phyloP scores from a whole-genome alignment of 148 eudicot species.

The Agrostemma githago region DNA sequence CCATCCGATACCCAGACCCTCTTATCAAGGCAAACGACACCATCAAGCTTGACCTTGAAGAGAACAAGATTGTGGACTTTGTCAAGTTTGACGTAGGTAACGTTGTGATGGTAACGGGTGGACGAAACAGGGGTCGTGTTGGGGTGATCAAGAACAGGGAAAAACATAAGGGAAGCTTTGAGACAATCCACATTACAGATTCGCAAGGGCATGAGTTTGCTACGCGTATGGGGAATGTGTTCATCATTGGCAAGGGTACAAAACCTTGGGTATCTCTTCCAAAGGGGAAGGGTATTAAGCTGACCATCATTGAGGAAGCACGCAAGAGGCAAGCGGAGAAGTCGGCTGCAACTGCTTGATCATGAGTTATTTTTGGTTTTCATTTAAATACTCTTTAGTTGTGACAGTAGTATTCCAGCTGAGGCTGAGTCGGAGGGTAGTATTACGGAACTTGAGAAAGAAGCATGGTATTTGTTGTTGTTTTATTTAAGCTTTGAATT shows the following conservation, averaged over 20 bases:
- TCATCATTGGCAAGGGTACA: constrained; percentile 48
- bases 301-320: constrained; percentile 53
- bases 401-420: not conserved
- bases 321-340: constrained; percentile 32
- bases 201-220: constrained; percentile 61
- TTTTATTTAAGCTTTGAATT: not conserved
- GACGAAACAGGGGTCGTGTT: constrained; percentile 59
- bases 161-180: constrained; percentile 64
- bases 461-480: constrained; percentile 3
- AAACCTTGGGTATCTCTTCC: constrained; percentile 63
- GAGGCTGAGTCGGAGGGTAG: not conserved
- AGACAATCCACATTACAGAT: constrained; percentile 58
- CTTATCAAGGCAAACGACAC: constrained; percentile 55
- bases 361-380: not conserved
- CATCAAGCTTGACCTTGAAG: constrained; percentile 50
- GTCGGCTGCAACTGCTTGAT: constrained; percentile 15
- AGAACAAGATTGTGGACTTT: constrained; percentile 44
- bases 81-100: constrained; percentile 55
- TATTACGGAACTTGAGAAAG: not conserved
- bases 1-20: constrained; percentile 57
- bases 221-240: constrained; percentile 53
- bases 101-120: constrained; percentile 58
- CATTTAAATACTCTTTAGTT: not conserved
- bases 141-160: constrained; percentile 58
- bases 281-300: constrained; percentile 62